phyloP scores from a whole-genome alignment of 345 rosid genomes.

The Syzygium oleosum region DNA sequence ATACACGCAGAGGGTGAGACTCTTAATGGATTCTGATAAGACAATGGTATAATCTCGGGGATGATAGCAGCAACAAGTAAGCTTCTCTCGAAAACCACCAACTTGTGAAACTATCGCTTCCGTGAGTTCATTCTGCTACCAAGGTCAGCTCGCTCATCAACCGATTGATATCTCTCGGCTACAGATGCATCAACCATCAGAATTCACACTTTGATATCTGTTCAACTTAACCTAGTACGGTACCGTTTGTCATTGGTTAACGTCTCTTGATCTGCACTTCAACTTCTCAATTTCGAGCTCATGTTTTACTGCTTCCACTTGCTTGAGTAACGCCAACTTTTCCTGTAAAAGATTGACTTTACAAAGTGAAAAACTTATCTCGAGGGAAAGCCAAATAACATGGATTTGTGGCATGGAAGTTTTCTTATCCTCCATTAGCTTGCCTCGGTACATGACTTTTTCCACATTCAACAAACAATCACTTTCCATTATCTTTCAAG shows the following conservation, averaged over 20 bases:
- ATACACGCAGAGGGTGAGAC: background rate
- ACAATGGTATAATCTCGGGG: background rate
- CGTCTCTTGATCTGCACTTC: conserved; percentile 23
- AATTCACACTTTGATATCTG: background rate
- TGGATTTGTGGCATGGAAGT: background rate
- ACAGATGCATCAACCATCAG: background rate
- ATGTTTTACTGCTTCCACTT: conserved; percentile 34
- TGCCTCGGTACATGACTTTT: background rate
- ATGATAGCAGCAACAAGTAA: background rate
- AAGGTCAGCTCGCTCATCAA: background rate
- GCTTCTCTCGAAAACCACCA: background rate
- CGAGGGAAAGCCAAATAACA: background rate
- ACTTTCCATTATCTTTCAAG: background rate
- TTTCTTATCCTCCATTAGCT: background rate
- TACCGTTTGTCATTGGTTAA: background rate
- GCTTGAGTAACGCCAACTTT: conserved; percentile 36
- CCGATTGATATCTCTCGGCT: background rate
- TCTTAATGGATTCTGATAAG: background rate
- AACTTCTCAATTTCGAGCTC: conserved; percentile 36
- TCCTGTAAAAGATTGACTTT: conserved; percentile 21
- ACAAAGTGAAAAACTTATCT: background rate
- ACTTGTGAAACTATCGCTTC: background rate
- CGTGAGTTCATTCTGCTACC: background rate
- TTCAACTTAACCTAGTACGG: background rate
- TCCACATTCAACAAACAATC: background rate